Conservation (phyloP, 1,284 basidiomycete species). For the Puccinia brachypodii region DNA sequence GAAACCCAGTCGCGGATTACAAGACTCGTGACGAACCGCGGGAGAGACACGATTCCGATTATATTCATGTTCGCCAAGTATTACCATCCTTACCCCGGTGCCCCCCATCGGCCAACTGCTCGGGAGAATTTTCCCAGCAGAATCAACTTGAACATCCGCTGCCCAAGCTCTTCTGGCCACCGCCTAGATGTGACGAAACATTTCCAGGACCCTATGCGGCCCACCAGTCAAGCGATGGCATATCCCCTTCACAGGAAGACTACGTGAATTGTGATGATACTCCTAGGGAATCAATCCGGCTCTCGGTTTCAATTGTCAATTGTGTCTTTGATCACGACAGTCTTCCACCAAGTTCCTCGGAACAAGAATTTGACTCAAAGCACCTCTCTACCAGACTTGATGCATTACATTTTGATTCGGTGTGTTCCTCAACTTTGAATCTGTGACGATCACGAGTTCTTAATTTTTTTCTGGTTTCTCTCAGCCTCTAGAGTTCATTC, state of each 20-base stretch:
- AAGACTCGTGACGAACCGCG: not conserved
- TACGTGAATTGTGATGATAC: not conserved
- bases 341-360: not conserved
- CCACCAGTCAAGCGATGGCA: not conserved
- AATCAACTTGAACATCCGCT: not conserved
- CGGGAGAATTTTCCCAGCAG: not conserved
- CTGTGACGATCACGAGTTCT: not conserved
- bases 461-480: not conserved
- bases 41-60: not conserved
- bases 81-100: not conserved
- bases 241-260: not conserved
- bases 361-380: not conserved
- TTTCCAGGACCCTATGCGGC: not conserved
- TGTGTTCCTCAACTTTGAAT: not conserved
- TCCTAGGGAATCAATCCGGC: not conserved
- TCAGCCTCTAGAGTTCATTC: not conserved
- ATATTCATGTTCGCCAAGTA: not conserved
- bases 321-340: not conserved
- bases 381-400: not conserved
- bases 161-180: not conserved
- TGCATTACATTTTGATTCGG: not conserved
- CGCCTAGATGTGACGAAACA: not conserved
- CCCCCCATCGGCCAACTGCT: not conserved
- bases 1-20: not conserved
- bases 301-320: not conserved